These are phyloP conservation scores for Ruellia speciosa DNA, from an alignment of 305 asterid genomes.

Conservation along the genomic window DNA sequence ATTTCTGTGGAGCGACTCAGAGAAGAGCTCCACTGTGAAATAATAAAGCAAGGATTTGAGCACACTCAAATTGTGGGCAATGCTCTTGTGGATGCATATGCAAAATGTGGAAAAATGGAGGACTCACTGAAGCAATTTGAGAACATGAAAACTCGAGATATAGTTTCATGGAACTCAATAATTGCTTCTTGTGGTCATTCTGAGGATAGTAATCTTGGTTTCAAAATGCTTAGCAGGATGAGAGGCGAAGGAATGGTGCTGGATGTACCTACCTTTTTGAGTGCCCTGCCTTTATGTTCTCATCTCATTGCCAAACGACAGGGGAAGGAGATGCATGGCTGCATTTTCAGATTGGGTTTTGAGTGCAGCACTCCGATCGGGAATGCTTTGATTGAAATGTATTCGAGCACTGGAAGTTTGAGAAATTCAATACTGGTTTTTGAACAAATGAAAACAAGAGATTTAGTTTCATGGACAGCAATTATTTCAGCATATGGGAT, in stretches of 20 bases:
- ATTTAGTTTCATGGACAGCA: conserved; percentile 70
- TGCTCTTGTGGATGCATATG: conserved; percentile 62
- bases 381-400: conserved; percentile 79
- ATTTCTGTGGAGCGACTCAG: conserved; percentile 36
- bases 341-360: conserved; percentile 47
- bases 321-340: conserved; percentile 79
- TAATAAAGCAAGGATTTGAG: conserved; percentile 52
- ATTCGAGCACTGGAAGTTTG: conserved; percentile 60
- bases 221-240: conserved; percentile 61
- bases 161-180: conserved; percentile 72
- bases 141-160: conserved; percentile 52
- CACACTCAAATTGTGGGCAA: conserved; percentile 52
- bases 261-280: conserved; percentile 54
- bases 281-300: conserved; percentile 62
- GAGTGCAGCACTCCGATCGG: conserved; percentile 44
- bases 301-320: conserved; percentile 59
- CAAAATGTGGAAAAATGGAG: conserved; percentile 51
- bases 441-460: conserved; percentile 51
- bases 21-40: conserved; percentile 50
- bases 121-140: conserved; percentile 59
- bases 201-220: conserved; percentile 44
- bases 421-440: conserved; percentile 43
- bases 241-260: conserved; percentile 50
- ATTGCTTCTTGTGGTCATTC: conserved; percentile 54
- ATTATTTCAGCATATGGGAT: conserved; percentile 72